Percentiles rank a stretch among this genome's conserved stretches.
These are phyloP conservation scores for Pseudomassariella vexata DNA, from an alignment of 2,329 filamentous ascomycete species.

Conservation along the genomic window DNA sequence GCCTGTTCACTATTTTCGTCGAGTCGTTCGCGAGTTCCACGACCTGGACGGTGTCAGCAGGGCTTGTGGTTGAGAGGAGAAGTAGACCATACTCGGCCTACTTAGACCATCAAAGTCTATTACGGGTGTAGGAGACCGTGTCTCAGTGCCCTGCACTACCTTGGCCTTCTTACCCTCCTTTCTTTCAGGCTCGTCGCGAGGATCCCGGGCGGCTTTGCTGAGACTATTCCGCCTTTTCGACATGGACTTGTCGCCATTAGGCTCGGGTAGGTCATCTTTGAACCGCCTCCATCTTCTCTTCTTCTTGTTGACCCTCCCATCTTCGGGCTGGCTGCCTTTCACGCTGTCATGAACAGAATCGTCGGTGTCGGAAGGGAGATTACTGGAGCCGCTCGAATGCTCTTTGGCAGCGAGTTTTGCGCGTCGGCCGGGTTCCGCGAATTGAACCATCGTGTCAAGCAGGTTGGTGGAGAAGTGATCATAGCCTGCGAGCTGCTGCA, in stretches of 20 bases:
- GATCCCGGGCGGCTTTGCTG: slow-evolving; percentile 57
- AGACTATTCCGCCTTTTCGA: slow-evolving; percentile 46
- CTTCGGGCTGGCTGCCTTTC: slow-evolving; percentile 12
- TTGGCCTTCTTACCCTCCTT: slow-evolving; percentile 24
- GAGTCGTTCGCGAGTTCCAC: slow-evolving; percentile 58
- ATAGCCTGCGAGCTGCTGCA: no score
- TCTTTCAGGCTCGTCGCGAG: slow-evolving; percentile 44
- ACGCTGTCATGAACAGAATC: slow-evolving; percentile 21
- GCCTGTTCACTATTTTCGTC: slow-evolving; percentile 50
- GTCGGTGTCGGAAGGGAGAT: slow-evolving; percentile 22
- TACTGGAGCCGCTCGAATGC: slow-evolving; percentile 13
- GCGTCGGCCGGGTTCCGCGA: slow-evolving; percentile 10
- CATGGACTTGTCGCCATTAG: slow-evolving; percentile 22
- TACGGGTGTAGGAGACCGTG: slow-evolving; percentile 47
- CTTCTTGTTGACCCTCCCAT: slow-evolving; percentile 26
- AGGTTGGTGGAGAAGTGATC: no score
- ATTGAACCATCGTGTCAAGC: slow-evolving; percentile 25
- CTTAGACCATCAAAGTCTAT: slow-evolving; percentile 59
- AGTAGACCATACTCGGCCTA: slow-evolving; percentile 42
- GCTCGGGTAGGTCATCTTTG: slow-evolving; percentile 23
- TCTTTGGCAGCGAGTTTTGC: slow-evolving; percentile 11
- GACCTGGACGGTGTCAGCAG: slow-evolving; percentile 33
- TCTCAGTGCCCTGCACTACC: slow-evolving; percentile 20
- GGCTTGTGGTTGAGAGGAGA: slow-evolving; percentile 1
- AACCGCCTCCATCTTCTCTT: slow-evolving; percentile 18